phyloP scores from a whole-genome alignment of 139 green algal genomes.

The Chlorella sp. region DNA sequence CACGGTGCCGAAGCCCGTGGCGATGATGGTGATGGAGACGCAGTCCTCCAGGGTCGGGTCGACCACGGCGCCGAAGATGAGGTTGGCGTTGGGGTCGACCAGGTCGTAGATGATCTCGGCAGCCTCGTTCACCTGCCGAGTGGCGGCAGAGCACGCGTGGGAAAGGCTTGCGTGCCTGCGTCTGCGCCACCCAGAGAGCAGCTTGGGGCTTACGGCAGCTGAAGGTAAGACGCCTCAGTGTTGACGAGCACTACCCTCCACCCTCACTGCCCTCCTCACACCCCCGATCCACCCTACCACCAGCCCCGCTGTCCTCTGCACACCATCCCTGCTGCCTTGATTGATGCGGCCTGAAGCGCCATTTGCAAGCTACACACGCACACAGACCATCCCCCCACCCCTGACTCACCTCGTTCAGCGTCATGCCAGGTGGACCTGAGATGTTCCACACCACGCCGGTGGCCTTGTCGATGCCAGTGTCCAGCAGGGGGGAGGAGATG shows the following conservation, averaged over 20 bases:
- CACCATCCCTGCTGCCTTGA: no score
- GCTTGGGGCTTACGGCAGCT: no score
- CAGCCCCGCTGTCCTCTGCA: no score
- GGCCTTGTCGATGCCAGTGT: conserved; percentile 85
- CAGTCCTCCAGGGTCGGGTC: conserved; percentile 42
- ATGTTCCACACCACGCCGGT: conserved; percentile 99
- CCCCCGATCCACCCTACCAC: no score
- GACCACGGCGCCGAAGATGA: conserved; percentile 91
- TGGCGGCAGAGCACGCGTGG: not conserved
- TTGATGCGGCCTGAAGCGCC: no score
- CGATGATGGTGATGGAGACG: conserved; percentile 88
- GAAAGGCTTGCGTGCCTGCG: no score
- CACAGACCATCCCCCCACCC: no score
- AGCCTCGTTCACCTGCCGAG: conserved; percentile 81
- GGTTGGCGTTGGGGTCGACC: conserved; percentile 79
- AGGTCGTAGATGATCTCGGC: conserved; percentile 89
- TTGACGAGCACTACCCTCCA: no score
- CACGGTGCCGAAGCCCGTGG: conserved; percentile 74
- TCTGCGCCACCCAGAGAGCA: no score
- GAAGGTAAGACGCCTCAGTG: no score
- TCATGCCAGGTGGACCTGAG: conserved; percentile 82
- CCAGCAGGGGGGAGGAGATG: conserved; percentile 82
- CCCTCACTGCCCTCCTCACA: no score
- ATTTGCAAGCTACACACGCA: no score
- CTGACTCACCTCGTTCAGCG: conserved; percentile 67